These are phyloP conservation scores for Mimosa bimucronata DNA, from an alignment of 306 rosid species.

Conservation along the genomic window DNA sequence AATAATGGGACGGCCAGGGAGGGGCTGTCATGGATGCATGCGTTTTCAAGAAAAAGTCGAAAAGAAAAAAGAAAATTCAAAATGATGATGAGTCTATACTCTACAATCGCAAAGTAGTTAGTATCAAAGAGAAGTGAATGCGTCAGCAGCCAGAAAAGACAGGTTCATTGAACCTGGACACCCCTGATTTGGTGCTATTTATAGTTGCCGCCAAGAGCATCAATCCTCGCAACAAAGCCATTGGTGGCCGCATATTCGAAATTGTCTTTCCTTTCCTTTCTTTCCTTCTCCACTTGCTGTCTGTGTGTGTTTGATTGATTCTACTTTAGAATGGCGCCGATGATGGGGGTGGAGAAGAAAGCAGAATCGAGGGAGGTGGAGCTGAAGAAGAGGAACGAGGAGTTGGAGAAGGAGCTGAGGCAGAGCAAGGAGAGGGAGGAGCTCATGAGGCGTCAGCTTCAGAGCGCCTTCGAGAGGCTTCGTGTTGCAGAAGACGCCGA, in stretches of 20 bases:
- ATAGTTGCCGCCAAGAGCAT: not conserved
- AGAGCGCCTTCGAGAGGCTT: conserved; percentile 61
- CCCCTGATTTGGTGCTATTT: conserved; percentile 28
- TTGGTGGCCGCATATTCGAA: not conserved
- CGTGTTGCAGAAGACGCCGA: conserved; percentile 88
- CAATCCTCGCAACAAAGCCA: not conserved
- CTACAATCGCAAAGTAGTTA: no score
- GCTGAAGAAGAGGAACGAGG: conserved; percentile 66
- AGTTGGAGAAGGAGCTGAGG: conserved; percentile 72
- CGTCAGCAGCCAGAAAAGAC: not conserved
- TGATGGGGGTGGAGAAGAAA: conserved; percentile 42
- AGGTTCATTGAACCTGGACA: conserved; percentile 56
- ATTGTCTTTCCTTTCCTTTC: not conserved
- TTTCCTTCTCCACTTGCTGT: not conserved
- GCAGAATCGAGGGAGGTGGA: conserved; percentile 28
- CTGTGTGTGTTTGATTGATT: no score
- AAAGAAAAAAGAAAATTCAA: not conserved
- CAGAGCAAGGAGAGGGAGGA: conserved; percentile 75
- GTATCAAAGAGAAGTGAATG: not conserved
- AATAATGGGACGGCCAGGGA: not conserved
- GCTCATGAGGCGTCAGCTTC: conserved; percentile 58
- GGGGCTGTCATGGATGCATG: not conserved
- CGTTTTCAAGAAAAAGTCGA: not conserved
- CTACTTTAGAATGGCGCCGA: not conserved
- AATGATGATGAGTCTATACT: no score